These are phyloP conservation scores for Globomyces sp. DNA, from an alignment of 371 early-diverging fungal genomes.

Conservation along the genomic window DNA sequence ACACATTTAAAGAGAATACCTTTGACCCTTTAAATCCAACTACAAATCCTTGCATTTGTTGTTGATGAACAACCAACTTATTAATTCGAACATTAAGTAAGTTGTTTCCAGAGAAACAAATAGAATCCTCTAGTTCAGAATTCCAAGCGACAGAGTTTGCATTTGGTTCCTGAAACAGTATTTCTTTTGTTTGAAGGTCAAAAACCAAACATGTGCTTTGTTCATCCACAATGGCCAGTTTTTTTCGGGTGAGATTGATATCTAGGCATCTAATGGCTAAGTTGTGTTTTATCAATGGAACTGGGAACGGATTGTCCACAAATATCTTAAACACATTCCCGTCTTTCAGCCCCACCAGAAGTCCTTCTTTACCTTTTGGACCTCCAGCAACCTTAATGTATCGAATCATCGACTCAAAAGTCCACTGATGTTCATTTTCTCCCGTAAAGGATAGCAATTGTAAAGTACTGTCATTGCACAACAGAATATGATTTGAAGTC, in stretches of 20 bases:
- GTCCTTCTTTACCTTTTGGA: constrained; percentile 48
- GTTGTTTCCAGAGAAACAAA: constrained; percentile 52
- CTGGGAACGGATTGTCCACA: constrained; percentile 52
- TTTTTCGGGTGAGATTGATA: constrained; percentile 38
- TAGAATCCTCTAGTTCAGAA: constrained; percentile 47
- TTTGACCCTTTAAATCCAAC: constrained; percentile 56
- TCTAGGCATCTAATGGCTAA: constrained; percentile 50
- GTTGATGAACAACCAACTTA: constrained; percentile 44
- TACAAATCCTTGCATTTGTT: constrained; percentile 53
- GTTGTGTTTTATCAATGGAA: constrained; percentile 40
- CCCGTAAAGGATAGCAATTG: constrained; percentile 48
- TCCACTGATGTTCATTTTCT: constrained; percentile 53
- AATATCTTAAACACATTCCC: constrained; percentile 50
- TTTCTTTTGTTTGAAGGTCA: constrained; percentile 43
- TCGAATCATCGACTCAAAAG: constrained; percentile 46
- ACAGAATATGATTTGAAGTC: constrained; percentile 47
- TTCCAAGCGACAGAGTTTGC: constrained; percentile 56
- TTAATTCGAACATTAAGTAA: constrained; percentile 48
- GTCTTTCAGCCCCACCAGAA: constrained; percentile 52
- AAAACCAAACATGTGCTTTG: constrained; percentile 46
- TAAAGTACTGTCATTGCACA: constrained; percentile 49
- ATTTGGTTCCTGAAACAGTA: constrained; percentile 52
- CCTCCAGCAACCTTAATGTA: constrained; percentile 58
- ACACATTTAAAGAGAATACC: constrained; percentile 46
- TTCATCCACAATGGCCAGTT: constrained; percentile 55